Conservation (phyloP, 441 rosid species). For the Dalechampia spathulata region DNA sequence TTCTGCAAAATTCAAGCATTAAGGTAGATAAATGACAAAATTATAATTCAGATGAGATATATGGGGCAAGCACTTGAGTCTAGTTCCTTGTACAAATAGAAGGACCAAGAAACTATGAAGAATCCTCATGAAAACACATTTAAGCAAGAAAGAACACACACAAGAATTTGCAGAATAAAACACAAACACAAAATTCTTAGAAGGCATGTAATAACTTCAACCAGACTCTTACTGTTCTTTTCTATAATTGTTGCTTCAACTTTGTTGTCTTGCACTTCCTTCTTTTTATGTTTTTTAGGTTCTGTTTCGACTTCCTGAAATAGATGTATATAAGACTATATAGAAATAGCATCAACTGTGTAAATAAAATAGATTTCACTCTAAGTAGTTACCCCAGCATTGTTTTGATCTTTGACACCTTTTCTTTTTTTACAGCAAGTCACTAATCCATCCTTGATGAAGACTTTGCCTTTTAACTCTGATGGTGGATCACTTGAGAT, state of each 20-base stretch:
- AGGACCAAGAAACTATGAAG: not conserved
- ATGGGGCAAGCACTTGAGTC: not conserved
- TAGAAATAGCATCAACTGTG: slow-evolving; percentile 11
- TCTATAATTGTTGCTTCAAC: slow-evolving; percentile 23
- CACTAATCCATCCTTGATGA: slow-evolving; percentile 58
- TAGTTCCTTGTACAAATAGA: not conserved
- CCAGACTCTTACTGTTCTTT: slow-evolving; percentile 23
- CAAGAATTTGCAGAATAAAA: not conserved
- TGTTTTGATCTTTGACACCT: slow-evolving; percentile 30
- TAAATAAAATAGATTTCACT: slow-evolving; percentile 9
- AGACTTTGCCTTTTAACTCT: slow-evolving; percentile 48
- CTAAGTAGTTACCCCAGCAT: slow-evolving; percentile 17
- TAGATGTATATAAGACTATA: slow-evolving; percentile 15
- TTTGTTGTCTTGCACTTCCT: slow-evolving; percentile 43
- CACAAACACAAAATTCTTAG: not conserved
- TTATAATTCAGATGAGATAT: not conserved
- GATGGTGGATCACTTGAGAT: slow-evolving; percentile 60
- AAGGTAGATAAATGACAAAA: slow-evolving; percentile 2
- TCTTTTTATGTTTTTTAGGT: slow-evolving; percentile 48
- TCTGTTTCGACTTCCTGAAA: slow-evolving; percentile 47
- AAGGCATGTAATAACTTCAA: slow-evolving; percentile 3
- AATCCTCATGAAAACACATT: not conserved
- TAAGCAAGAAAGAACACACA: too few relatives aligned
- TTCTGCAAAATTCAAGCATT: slow-evolving; percentile 39
- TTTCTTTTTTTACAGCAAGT: slow-evolving; percentile 43